These are phyloP conservation scores for Cryptococcus depauperatus DNA, from an alignment of 1,284 basidiomycete genomes.

Conservation along the genomic window DNA sequence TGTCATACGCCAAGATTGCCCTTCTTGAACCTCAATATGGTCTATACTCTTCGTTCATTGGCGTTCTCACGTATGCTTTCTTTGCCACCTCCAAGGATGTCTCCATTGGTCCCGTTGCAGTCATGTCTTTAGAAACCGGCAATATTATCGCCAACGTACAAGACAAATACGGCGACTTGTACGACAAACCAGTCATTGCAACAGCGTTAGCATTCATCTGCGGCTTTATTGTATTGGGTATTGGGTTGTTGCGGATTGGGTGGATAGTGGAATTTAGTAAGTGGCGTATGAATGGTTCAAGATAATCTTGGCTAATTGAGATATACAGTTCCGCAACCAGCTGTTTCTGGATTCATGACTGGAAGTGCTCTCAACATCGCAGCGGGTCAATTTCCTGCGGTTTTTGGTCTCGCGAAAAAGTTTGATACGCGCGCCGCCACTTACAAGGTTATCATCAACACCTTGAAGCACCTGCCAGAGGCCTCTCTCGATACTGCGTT, in stretches of 20 bases:
- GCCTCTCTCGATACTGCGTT: constrained; percentile 72
- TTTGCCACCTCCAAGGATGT: constrained; percentile 87
- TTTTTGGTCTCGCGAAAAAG: constrained; percentile 69
- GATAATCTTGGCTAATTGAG: background rate
- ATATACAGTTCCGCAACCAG: constrained; percentile 51
- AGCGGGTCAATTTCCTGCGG: constrained; percentile 70
- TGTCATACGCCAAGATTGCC: constrained; percentile 65
- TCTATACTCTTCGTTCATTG: constrained; percentile 91
- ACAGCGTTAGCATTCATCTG: constrained; percentile 77
- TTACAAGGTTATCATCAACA: constrained; percentile 89
- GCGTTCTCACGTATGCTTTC: constrained; percentile 46
- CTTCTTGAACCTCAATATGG: constrained; percentile 80
- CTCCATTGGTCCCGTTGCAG: constrained; percentile 90
- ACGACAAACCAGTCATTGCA: constrained; percentile 66
- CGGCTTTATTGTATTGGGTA: constrained; percentile 85
- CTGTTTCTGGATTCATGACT: constrained; percentile 75
- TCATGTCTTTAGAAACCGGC: constrained; percentile 83
- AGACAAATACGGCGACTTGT: constrained; percentile 46
- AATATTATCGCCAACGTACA: constrained; percentile 68
- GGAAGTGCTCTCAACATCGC: constrained; percentile 84
- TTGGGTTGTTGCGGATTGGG: constrained; percentile 84
- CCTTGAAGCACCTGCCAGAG: constrained; percentile 62
- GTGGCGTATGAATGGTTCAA: constrained; percentile 46
- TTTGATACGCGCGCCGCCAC: constrained; percentile 75
- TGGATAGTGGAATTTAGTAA: constrained; percentile 92